Conservation (phyloP, 2,329 filamentous ascomycete species). For the Lasiodiplodia citricola region DNA sequence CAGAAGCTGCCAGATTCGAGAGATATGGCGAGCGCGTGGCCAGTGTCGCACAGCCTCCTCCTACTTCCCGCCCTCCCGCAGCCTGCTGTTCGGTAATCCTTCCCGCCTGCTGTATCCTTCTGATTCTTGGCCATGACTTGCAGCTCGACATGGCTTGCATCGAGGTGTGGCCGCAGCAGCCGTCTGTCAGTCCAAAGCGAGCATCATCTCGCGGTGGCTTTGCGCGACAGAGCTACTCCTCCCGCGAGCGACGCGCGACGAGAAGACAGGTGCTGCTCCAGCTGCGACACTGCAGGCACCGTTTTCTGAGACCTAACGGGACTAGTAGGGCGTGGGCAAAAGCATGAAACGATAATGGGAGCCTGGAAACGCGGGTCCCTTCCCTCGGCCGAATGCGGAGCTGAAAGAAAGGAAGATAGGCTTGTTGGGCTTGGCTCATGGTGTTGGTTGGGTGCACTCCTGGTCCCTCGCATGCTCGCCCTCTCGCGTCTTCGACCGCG, state of each 20-base stretch:
- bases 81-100: not conserved
- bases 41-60: slow-evolving; percentile 11
- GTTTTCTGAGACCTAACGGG: not conserved
- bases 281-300: not conserved
- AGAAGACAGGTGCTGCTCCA: not conserved
- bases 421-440: not conserved
- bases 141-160: slow-evolving; percentile 19
- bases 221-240: not conserved
- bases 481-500: slow-evolving; percentile 5
- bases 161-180: not conserved
- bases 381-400: slow-evolving; percentile 12
- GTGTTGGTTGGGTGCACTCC: not conserved
- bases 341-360: not conserved
- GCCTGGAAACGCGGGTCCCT: slow-evolving; percentile 12
- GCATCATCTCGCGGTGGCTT: not conserved
- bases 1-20: not conserved
- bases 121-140: slow-evolving; percentile 13
- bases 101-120: slow-evolving; percentile 13
- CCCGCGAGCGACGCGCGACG: not conserved
- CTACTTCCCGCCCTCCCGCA: slow-evolving; percentile 13
- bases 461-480: slow-evolving; percentile 10
- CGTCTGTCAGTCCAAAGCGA: not conserved
- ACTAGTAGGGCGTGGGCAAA: not conserved
- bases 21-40: slow-evolving; percentile 5
- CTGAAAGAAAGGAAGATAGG: not conserved